Conservation (phyloP, 345 rosid genomes). For the Turnera subulata region DNA sequence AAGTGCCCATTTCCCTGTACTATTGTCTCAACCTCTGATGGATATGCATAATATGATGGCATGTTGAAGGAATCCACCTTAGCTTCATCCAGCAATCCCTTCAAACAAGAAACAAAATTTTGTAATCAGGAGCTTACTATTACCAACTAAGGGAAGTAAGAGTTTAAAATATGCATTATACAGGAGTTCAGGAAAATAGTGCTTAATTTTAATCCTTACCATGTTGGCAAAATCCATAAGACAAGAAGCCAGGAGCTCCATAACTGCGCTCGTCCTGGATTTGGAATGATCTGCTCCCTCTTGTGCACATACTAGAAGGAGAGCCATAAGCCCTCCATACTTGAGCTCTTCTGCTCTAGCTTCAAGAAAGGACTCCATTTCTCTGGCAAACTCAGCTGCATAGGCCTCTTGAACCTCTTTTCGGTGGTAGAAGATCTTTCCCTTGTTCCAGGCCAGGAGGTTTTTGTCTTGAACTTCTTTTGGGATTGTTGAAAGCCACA, state of each 20-base stretch:
- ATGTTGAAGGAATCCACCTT: constrained; percentile 7
- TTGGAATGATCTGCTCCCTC: constrained; percentile 10
- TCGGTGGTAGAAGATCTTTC: constrained; percentile 10
- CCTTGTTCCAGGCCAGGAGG: constrained; percentile 23
- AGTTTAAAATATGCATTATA: too few species aligned
- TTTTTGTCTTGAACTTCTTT: constrained; percentile 5
- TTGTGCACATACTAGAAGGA: neutral
- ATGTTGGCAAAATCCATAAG: neutral
- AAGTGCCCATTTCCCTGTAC: constrained; percentile 21
- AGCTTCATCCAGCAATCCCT: neutral
- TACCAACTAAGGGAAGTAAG: too few species aligned
- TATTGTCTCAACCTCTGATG: constrained; percentile 7
- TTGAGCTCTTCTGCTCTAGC: constrained; percentile 31
- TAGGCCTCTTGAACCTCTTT: constrained; percentile 21
- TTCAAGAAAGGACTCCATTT: constrained; percentile 15
- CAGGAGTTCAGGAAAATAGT: neutral
- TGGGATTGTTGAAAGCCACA: constrained; percentile 37
- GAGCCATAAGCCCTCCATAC: constrained; percentile 26
- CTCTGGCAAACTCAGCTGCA: constrained; percentile 19
- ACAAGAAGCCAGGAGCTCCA: neutral
- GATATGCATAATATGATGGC: constrained; percentile 9
- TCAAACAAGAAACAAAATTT: neutral
- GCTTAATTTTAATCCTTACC: neutral
- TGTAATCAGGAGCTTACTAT: too few species aligned
- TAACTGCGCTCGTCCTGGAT: neutral